phyloP scores from a whole-genome alignment of 225 moss, liverwort and hornwort species.

The Pseudoscleropodium purum region DNA sequence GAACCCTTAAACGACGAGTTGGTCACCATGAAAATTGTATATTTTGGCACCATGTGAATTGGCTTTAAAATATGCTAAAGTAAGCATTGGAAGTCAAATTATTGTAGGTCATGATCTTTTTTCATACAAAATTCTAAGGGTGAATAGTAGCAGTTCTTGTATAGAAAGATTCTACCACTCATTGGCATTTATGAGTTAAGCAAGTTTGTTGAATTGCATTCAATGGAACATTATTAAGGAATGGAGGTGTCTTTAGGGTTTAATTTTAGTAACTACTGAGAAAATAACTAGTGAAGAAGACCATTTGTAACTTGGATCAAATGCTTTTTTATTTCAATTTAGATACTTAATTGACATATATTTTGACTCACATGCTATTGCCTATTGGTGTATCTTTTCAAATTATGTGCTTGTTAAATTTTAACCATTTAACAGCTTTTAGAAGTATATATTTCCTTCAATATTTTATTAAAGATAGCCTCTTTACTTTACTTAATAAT shows the following conservation, averaged over 20 bases:
- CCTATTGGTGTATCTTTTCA: no score
- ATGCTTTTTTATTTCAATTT: not conserved
- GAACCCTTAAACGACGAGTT: no score
- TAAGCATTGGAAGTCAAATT: no score
- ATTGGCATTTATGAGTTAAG: no score
- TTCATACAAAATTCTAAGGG: no score
- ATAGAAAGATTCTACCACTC: no score
- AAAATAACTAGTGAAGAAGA: not conserved
- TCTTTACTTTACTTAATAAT: not conserved
- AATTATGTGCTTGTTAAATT: not conserved
- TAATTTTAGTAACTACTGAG: not conserved
- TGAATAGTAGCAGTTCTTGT: no score
- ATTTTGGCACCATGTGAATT: no score
- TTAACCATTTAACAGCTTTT: not conserved
- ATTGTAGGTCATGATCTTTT: no score
- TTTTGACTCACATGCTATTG: rapidly evolving
- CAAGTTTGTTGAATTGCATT: not conserved
- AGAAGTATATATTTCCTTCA: not conserved
- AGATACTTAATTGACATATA: not conserved
- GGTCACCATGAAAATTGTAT: no score
- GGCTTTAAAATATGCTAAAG: no score
- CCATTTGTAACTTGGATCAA: not conserved
- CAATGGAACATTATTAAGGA: not conserved
- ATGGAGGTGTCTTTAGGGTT: not conserved
- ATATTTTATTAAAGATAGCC: not conserved